These are phyloP conservation scores for Gloeostereum incarnatum DNA, from an alignment of 768 basidiomycete species.

Conservation along the genomic window DNA sequence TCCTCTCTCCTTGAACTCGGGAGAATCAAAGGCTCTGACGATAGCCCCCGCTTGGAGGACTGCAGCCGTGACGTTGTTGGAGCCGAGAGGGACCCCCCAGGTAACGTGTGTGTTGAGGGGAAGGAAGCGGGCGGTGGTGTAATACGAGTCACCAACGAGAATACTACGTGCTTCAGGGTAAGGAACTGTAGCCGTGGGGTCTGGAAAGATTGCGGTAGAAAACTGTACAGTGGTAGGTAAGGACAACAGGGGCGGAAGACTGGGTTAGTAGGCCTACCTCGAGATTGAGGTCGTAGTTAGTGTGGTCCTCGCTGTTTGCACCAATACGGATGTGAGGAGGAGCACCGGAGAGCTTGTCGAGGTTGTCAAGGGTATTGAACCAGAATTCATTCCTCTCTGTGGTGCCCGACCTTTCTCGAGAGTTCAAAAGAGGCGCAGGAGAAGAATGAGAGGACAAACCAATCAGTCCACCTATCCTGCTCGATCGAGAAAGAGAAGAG, in stretches of 20 bases:
- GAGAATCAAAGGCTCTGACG: conserved; percentile 21
- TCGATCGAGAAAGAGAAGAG: conserved; percentile 61
- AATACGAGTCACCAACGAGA: conserved; percentile 46
- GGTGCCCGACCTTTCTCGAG: no score
- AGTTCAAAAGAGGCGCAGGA: no score
- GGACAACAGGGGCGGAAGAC: not conserved
- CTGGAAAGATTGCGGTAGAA: conserved; percentile 39
- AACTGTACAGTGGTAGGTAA: conserved; percentile 19
- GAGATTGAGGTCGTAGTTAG: conserved; percentile 39
- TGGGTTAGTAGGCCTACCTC: conserved; percentile 19
- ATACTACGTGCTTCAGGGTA: conserved; percentile 63
- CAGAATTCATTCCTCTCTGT: conserved; percentile 46
- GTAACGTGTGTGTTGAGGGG: conserved; percentile 32
- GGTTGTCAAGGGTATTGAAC: conserved; percentile 48
- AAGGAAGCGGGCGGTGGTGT: conserved; percentile 26
- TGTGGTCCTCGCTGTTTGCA: conserved; percentile 50
- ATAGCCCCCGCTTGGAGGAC: conserved; percentile 22
- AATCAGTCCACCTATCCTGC: conserved; percentile 63
- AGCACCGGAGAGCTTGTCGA: conserved; percentile 39
- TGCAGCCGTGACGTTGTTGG: conserved; percentile 20
- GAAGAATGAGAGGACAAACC: no score
- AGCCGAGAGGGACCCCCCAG: conserved; percentile 39
- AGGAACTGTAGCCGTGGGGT: conserved; percentile 36
- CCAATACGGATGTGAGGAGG: conserved; percentile 53
- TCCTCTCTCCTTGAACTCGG: conserved; percentile 14